Evolutionary conservation across 352 stramenopile species (phyloP).

Genomic region (Globisporangium lucens): DNA sequence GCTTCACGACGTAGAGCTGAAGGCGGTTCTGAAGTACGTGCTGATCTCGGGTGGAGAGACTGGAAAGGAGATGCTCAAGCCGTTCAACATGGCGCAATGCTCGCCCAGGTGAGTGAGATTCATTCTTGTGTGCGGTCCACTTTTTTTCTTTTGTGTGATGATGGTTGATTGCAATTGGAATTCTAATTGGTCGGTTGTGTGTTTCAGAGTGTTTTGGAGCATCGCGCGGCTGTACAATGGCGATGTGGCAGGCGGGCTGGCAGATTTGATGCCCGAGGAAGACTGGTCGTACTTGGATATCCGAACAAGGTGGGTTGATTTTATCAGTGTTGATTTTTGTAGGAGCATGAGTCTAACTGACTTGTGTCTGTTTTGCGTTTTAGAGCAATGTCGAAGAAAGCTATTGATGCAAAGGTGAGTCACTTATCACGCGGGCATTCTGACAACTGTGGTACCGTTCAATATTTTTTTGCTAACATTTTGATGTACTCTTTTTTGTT

Average conservation of each 20-base stretch:
- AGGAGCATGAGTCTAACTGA: background rate
- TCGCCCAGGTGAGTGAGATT: slow-evolving; percentile 56
- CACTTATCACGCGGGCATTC: background rate
- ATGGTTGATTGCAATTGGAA: background rate
- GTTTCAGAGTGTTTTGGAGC: slow-evolving; percentile 77
- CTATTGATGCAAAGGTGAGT: slow-evolving; percentile 70
- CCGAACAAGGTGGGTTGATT: slow-evolving; percentile 44
- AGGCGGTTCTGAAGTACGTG: slow-evolving; percentile 80
- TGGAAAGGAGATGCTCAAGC: slow-evolving; percentile 85
- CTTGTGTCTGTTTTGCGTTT: background rate
- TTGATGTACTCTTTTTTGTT: background rate
- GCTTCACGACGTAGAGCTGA: slow-evolving; percentile 62
- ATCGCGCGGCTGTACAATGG: slow-evolving; percentile 77
- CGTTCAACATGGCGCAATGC: slow-evolving; percentile 87
- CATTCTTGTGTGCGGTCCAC: background rate
- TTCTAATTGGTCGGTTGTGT: background rate
- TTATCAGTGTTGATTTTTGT: background rate
- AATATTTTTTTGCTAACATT: background rate
- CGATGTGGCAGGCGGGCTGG: slow-evolving; percentile 60
- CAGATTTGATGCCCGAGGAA: slow-evolving; percentile 68
- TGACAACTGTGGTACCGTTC: background rate
- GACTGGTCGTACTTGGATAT: slow-evolving; percentile 84
- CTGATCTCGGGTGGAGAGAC: slow-evolving; percentile 76
- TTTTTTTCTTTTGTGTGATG: background rate
- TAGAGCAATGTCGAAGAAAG: slow-evolving; percentile 73